phyloP scores from a whole-genome alignment of 129 eudicot genomes.

The Helianthus annuus region HanXRQr2.0-SUNRISE NC_035445.2:151787893-151788392 shows the following conservation, averaged over 20 bases:
- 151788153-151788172: constrained; percentile 36
- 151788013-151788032: neutral
- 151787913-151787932: no score
- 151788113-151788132: constrained; percentile 58
- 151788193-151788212: neutral
- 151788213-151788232: neutral
- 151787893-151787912: no score
- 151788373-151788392: no score
- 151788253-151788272: constrained; percentile 50
- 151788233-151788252: constrained; percentile 46
- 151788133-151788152: constrained; percentile 48
- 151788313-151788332: no score
- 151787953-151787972: constrained; percentile 14
- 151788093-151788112: constrained; percentile 51
- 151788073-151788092: constrained; percentile 67
- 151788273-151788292: no score
- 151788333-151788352: no score
- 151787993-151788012: neutral
- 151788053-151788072: constrained; percentile 54
- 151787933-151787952: no score
- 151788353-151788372: no score
- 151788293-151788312: no score
- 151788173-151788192: constrained; percentile 40
- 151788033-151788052: constrained; percentile 9
- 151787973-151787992: constrained; percentile 51